Conservation (phyloP, 345 rosid species). For the Lepidium aucheri region DNA sequence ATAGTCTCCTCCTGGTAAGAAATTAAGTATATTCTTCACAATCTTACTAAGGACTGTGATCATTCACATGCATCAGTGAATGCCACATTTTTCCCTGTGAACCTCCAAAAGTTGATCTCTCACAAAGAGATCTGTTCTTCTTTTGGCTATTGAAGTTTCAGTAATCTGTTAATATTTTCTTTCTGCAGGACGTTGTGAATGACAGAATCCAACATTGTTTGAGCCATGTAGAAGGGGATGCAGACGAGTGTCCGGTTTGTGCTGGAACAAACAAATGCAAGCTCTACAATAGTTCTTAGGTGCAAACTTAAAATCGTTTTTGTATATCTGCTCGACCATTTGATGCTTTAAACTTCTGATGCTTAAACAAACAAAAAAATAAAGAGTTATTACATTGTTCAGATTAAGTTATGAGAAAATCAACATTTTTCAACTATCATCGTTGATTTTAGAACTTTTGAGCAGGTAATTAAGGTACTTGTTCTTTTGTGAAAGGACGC, state of each 20-base stretch:
- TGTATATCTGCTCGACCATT: slow-evolving; percentile 1
- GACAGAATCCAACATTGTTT: slow-evolving; percentile 78
- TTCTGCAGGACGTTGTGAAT: slow-evolving; percentile 61
- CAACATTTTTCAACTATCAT: too few species aligned
- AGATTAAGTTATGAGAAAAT: too few species aligned
- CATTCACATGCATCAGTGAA: not conserved
- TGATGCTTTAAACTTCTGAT: not conserved
- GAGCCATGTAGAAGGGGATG: slow-evolving; percentile 67
- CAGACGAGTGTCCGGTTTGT: slow-evolving; percentile 67
- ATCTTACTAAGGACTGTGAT: not conserved
- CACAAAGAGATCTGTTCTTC: not conserved
- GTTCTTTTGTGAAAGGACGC: too few species aligned
- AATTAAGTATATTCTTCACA: not conserved
- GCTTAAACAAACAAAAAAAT: not conserved
- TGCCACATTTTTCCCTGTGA: not conserved
- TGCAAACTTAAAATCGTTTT: slow-evolving; percentile 1
- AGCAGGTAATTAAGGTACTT: too few species aligned
- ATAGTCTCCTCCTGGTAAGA: slow-evolving; percentile 73
- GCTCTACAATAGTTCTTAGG: slow-evolving; percentile 38
- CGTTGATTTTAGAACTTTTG: too few species aligned
- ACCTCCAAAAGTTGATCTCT: not conserved
- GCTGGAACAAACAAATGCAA: slow-evolving; percentile 81
- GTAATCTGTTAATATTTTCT: not conserved
- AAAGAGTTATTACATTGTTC: not conserved
- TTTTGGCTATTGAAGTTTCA: not conserved